phyloP scores from a whole-genome alignment of 2,329 filamentous ascomycete species.

The Epichloe gansuensis region DNA sequence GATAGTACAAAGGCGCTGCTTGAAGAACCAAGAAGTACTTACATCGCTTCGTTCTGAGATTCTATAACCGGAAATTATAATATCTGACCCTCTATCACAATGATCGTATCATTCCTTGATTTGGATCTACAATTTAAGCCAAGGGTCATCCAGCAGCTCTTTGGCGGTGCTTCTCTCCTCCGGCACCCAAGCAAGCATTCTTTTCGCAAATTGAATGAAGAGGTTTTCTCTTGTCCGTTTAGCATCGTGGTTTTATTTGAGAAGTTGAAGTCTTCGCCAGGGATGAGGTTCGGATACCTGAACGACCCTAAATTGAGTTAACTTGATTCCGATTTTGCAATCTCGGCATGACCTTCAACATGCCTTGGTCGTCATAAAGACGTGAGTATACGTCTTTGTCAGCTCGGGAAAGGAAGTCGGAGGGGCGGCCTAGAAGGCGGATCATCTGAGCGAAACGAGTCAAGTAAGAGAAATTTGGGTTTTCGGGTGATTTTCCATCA shows the following conservation, averaged over 20 bases:
- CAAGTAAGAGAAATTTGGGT: slow-evolving; percentile 13
- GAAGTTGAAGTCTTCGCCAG: slow-evolving; percentile 11
- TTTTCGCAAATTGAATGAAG: slow-evolving; percentile 17
- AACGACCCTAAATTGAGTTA: slow-evolving; percentile 11
- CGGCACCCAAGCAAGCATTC: slow-evolving; percentile 19
- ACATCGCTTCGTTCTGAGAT: not conserved
- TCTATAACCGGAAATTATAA: not conserved
- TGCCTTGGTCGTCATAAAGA: slow-evolving; percentile 13
- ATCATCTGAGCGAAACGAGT: slow-evolving; percentile 19
- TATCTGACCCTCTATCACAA: not conserved
- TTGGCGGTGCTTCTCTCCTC: slow-evolving; percentile 17
- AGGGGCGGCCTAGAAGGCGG: slow-evolving; percentile 15
- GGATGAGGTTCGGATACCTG: slow-evolving; percentile 11
- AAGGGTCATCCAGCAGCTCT: slow-evolving; percentile 19
- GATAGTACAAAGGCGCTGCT: not conserved
- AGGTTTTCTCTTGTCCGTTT: slow-evolving; percentile 12
- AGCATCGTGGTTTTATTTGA: slow-evolving; percentile 11
- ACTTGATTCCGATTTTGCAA: not conserved
- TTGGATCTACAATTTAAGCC: slow-evolving; percentile 11
- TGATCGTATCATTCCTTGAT: not conserved
- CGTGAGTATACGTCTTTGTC: slow-evolving; percentile 10
- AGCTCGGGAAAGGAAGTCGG: slow-evolving; percentile 13
- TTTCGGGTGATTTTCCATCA: slow-evolving; percentile 9
- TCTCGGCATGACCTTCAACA: not conserved
- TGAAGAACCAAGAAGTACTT: not conserved